Conservation (phyloP, 75 land plant species). For the Sequoia sempervirens region DNA sequence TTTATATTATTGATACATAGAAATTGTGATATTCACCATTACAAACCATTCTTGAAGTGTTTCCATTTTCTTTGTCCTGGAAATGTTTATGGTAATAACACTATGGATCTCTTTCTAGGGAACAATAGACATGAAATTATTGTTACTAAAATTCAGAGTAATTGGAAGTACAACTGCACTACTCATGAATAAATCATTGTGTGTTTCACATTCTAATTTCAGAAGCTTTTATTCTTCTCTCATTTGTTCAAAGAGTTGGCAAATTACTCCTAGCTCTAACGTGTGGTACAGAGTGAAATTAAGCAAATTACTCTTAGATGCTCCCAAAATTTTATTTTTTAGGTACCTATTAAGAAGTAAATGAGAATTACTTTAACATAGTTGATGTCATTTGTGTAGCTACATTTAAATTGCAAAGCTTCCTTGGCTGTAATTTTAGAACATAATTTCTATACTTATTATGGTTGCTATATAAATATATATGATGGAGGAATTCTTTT, state of each 20-base stretch:
- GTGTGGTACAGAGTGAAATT: neutral
- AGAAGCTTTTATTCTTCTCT: neutral
- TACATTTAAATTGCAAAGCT: neutral
- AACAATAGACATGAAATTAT: too few species aligned
- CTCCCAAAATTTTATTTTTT: neutral
- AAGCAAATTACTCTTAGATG: neutral
- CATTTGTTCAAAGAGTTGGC: neutral
- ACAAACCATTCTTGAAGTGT: neutral
- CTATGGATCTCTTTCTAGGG: neutral
- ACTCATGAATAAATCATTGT: neutral
- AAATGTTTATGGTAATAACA: neutral
- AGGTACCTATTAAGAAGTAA: neutral
- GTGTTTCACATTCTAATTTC: neutral
- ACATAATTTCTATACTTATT: neutral
- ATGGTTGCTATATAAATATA: neutral
- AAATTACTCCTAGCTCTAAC: neutral
- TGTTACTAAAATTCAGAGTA: neutral
- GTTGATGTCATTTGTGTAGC: neutral
- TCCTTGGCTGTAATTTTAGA: neutral
- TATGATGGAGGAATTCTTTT: neutral
- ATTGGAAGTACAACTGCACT: neutral
- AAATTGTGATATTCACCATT: too few species aligned
- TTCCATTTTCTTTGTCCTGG: neutral
- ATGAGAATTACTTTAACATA: neutral
- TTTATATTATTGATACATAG: too few species aligned